These are phyloP conservation scores for Fusarium brachygibbosum DNA, from an alignment of 2,329 filamentous ascomycete genomes.

Conservation along the genomic window DNA sequence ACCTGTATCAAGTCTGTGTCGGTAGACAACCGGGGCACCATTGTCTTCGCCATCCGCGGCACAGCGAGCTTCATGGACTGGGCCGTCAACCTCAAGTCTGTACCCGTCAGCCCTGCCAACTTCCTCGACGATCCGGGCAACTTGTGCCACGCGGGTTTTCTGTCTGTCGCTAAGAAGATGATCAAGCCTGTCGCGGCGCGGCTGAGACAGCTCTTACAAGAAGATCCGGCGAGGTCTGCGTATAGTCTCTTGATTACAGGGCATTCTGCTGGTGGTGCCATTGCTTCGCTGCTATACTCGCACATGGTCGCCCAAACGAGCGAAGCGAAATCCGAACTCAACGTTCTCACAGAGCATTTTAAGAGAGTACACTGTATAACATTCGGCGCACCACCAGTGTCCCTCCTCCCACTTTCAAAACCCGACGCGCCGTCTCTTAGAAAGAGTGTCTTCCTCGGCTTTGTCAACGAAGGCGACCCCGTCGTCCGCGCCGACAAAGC, in stretches of 20 bases:
- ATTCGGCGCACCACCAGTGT: conserved; percentile 86
- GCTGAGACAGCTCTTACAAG: conserved; percentile 76
- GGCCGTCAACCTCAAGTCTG: conserved; percentile 83
- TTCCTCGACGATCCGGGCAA: conserved; percentile 86
- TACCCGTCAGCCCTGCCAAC: conserved; percentile 72
- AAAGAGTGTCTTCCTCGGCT: conserved; percentile 82
- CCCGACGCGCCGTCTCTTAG: conserved; percentile 63
- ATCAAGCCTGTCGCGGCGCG: conserved; percentile 77
- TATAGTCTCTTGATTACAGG: conserved; percentile 86
- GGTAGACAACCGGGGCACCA: conserved; percentile 81
- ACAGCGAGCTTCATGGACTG: conserved; percentile 87
- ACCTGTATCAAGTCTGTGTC: conserved; percentile 87
- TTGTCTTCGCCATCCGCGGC: conserved; percentile 87
- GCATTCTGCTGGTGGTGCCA: conserved; percentile 87
- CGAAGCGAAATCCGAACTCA: conserved; percentile 75
- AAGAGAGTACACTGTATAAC: conserved; percentile 86
- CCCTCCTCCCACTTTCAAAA: conserved; percentile 75
- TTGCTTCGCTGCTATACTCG: conserved; percentile 82
- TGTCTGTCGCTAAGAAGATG: conserved; percentile 82
- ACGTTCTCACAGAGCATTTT: conserved; percentile 76
- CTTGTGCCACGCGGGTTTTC: conserved; percentile 83
- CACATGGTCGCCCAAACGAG: conserved; percentile 79
- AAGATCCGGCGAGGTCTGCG: conserved; percentile 74
- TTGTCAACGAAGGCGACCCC: conserved; percentile 89
- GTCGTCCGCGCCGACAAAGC: conserved; percentile 81